Base-by-base conservation (phyloP, 306 rosid species). In the Prunus davidiana region DNA sequence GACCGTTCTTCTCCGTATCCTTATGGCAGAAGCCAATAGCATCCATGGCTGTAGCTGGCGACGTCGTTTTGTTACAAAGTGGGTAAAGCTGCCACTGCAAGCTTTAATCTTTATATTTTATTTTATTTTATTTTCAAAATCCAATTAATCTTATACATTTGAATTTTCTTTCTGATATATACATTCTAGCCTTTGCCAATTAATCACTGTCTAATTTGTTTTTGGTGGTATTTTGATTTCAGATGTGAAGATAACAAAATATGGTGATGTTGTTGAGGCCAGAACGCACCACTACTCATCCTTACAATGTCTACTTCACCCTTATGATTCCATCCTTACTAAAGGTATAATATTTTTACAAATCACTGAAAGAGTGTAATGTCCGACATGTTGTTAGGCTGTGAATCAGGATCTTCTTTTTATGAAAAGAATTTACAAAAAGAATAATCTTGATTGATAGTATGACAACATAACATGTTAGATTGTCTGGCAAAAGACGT, bases 211-310 rank as follows among this genome's bases (percentile, higher is more conserved):
- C 68, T 60, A 16, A 24, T 67, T 10, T 64, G 13, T 12, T 24
- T 74, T 74, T 70, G 67, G 60, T 32, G 43, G 43, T 56, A 24
- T 64, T 51, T 43, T 52, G 32, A 72, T 65, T 6, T 64, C 80
- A 89, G 98, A 93, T 83, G 87, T 90, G 72, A 91, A 86, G 89
- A 71, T 93, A 30, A 84, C 89, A 15, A 90, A 84, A 75, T 87
- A 80, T 77, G 94, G 93, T 34, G 84, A 71, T 46, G 64, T 80
- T 19, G 61, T 90, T 79, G 97, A 90, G 79, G 97, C 92, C 28
- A 91, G 83, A 85, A 86, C 93, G 15, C 85, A 86, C 54, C 92
- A 81, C 65, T 87, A 93, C 76, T 93, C 98, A 32, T 90, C 97
- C 8, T 62, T 93, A 60, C 72, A 54, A 43, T 67, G 88, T 80